These are phyloP conservation scores for Bolboschoenoplectus hybrid DNA, from an alignment of 202 grass and related monocot species.

Conservation along the genomic window DNA sequence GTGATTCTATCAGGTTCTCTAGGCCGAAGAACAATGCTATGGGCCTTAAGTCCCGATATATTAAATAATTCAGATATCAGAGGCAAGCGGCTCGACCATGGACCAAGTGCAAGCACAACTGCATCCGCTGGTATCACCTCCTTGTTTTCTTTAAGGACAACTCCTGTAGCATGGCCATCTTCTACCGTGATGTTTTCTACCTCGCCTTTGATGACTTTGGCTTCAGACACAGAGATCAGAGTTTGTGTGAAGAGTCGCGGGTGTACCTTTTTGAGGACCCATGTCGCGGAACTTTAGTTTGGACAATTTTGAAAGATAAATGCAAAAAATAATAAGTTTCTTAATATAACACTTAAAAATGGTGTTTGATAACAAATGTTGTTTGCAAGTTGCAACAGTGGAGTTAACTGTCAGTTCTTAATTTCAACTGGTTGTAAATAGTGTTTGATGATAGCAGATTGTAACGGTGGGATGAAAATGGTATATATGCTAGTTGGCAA, in stretches of 20 bases:
- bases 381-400: background rate
- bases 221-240: conserved; percentile 70
- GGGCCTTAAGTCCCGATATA: conserved; percentile 76
- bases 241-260: conserved; percentile 74
- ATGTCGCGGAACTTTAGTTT: background rate
- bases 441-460: no score
- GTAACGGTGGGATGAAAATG: background rate
- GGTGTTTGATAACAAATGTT: background rate
- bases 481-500: background rate
- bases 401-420: no score
- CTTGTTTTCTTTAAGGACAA: conserved; percentile 49
- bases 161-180: conserved; percentile 48
- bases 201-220: conserved; percentile 70
- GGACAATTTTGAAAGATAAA: background rate
- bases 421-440: no score
- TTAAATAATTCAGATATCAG: conserved; percentile 54
- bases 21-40: conserved; percentile 79
- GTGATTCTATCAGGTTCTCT: conserved; percentile 61
- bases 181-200: conserved; percentile 61
- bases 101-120: conserved; percentile 83
- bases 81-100: conserved; percentile 62
- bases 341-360: background rate
- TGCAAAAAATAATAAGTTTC: background rate
- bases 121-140: conserved; percentile 61
- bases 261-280: conserved; percentile 53